A percentile compares a stretch with the other conserved stretches of the same genome.
These are phyloP conservation scores for Achaetomiella virescens DNA, from an alignment of 495 filamentous ascomycete species.

Conservation along the genomic window DNA sequence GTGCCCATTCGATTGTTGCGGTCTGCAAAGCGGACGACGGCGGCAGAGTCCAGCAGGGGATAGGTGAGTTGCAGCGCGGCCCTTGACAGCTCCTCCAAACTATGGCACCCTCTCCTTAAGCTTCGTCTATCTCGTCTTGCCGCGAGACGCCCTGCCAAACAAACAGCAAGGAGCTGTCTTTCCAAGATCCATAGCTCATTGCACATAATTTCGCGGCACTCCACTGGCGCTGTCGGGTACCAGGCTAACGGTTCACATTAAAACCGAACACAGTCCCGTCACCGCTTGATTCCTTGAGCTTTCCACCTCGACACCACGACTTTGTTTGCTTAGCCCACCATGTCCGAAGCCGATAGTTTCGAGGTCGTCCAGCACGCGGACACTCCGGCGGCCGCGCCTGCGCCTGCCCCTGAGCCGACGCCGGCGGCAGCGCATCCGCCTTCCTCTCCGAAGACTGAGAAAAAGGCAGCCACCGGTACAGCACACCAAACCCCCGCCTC, in stretches of 20 bases:
- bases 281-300: neutral
- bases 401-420: conserved; percentile 19
- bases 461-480: neutral
- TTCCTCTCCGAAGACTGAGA: neutral
- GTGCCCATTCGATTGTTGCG: neutral
- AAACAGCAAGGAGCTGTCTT: neutral
- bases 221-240: neutral
- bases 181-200: neutral
- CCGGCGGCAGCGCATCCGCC: conserved; percentile 14
- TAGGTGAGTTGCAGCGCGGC: conserved; percentile 6
- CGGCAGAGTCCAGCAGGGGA: neutral
- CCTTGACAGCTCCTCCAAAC: conserved; percentile 2
- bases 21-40: neutral
- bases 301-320: neutral
- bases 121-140: neutral
- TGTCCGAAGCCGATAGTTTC: conserved; percentile 42
- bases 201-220: conserved; percentile 1
- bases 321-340: conserved; percentile 22
- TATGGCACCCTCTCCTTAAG: neutral
- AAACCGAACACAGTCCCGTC: neutral
- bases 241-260: conserved; percentile 2
- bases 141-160: neutral
- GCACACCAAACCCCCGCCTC: conserved; percentile 16
- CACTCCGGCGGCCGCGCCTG: conserved; percentile 28
- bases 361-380: conserved; percentile 38